Evolutionary conservation across 768 basidiomycete genomes (phyloP).

Genomic region (Lactarius tabidus): DNA sequence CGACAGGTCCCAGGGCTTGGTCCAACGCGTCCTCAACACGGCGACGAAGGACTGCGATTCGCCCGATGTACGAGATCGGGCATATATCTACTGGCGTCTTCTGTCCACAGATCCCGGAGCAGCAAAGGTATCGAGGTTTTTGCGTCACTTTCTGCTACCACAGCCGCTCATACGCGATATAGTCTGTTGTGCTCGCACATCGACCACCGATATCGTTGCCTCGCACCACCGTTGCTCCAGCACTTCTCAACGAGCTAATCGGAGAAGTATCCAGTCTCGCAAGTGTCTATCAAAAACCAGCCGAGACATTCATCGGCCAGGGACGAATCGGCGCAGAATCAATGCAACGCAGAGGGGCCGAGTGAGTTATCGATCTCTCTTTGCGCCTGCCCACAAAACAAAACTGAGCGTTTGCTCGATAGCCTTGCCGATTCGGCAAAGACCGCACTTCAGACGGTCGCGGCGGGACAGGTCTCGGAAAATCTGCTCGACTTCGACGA

Average conservation of each 20-base stretch:
- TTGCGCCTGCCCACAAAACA: neutral
- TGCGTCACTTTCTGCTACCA: neutral
- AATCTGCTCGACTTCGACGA: slow-evolving; percentile 95
- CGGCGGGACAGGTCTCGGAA: slow-evolving; percentile 87
- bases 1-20: slow-evolving; percentile 85
- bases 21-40: slow-evolving; percentile 86
- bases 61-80: slow-evolving; percentile 93
- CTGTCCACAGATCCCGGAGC: slow-evolving; percentile 92
- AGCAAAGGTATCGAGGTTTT: slow-evolving; percentile 64
- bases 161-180: slow-evolving; percentile 6
- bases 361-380: slow-evolving; percentile 41
- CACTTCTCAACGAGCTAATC: slow-evolving; percentile 84
- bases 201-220: slow-evolving; percentile 93
- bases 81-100: slow-evolving; percentile 97
- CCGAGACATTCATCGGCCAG: slow-evolving; percentile 90
- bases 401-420: slow-evolving; percentile 6
- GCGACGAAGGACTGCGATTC: slow-evolving; percentile 98
- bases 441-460: slow-evolving; percentile 89
- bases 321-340: slow-evolving; percentile 85
- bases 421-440: slow-evolving; percentile 64
- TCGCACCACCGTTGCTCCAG: slow-evolving; percentile 83
- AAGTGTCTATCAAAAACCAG: slow-evolving; percentile 97
- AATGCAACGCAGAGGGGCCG: slow-evolving; percentile 57
- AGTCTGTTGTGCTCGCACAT: slow-evolving; percentile 85
- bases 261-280: slow-evolving; percentile 86